Conservation (phyloP, 1,284 basidiomycete species). For the Chondrostereum purpureum region DNA sequence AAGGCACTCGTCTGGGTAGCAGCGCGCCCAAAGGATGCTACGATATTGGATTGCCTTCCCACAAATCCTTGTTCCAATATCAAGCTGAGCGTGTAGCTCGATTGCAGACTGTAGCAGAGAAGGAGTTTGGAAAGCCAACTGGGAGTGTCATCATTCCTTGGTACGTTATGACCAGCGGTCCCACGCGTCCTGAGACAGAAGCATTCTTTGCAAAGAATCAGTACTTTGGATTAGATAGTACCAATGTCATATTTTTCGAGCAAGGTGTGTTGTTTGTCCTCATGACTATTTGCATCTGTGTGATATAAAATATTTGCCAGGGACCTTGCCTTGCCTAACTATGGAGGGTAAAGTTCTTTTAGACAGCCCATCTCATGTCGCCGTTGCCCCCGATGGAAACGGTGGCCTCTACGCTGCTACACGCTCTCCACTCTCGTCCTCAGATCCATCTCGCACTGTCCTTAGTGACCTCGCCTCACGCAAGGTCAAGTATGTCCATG, state of each 20-base stretch:
- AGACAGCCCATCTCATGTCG: conserved; percentile 70
- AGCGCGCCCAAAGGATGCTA: conserved; percentile 96
- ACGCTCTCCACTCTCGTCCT: conserved; percentile 66
- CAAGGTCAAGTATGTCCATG: conserved; percentile 86
- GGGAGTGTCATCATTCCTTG: conserved; percentile 76
- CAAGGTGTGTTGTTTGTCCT: conserved; percentile 62
- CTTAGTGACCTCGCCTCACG: conserved; percentile 78
- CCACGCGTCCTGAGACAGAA: conserved; percentile 85
- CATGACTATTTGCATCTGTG: conserved; percentile 4
- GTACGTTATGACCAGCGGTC: conserved; percentile 99
- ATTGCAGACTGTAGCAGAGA: conserved; percentile 73
- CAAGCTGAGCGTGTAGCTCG: conserved; percentile 92
- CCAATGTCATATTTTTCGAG: conserved; percentile 92
- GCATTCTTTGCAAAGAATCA: conserved; percentile 75
- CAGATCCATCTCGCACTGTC: conserved; percentile 62
- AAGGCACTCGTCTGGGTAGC: conserved; percentile 93
- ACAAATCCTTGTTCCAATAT: conserved; percentile 93
- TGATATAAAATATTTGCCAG: conserved; percentile 40
- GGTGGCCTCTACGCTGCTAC: conserved; percentile 96
- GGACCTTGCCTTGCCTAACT: conserved; percentile 91
- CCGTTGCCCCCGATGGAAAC: conserved; percentile 96
- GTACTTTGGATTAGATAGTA: conserved; percentile 79
- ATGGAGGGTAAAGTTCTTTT: conserved; percentile 94
- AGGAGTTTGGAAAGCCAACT: conserved; percentile 41
- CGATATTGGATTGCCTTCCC: conserved; percentile 89